Base-by-base conservation (phyloP, 2,329 filamentous ascomycete species). In the Fusarium drepaniforme region DNA sequence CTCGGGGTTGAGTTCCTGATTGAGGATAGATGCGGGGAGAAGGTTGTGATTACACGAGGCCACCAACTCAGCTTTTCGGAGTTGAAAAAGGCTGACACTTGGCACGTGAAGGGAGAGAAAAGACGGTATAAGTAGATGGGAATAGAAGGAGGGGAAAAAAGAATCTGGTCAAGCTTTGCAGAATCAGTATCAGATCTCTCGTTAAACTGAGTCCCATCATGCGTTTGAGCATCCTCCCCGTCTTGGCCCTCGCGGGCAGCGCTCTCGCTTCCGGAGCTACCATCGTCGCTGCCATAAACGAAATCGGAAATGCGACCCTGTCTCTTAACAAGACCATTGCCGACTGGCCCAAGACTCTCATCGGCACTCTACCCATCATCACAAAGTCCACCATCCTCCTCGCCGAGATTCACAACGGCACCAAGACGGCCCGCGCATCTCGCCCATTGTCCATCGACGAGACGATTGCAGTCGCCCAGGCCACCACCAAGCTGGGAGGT, bases 301-400 rank as follows among this genome's bases (percentile, higher is more conserved):
- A 74, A 42, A 83, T 87, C 74, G 71, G 79, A 66, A 58, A 76
- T 58, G 73, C 80, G 21, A 84, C 84, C 21, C 61, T 77, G 40
- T 75, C 74, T 35, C 82, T 87, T 60, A 80, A 83, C 68, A 65
- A 71, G 46, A 80, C 78, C 38, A 81, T 87, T 21, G 57, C 78
- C 21, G 57, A 67, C 21, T 88, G 85, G 84, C 71, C 81, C 9
- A 85, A 85, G 70, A 79, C 79, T 57, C 72, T 85, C 4, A 68
- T 86, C 15, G 81, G 82, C 44, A 81, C 83, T 0, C 57, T 86
- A 2, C 83, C 85, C 67, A 87, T 89, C 72, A 78, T 85, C 60
- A 62, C 78, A 63, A 77, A 84, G 64, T 85, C 84, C 7, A 77
- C 82, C 8, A 66, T 73, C 12, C 83, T 88, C 3, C 83, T 88